phyloP scores from a whole-genome alignment of 176 grass and related monocot species.

The Oryza brachyantha region DNA sequence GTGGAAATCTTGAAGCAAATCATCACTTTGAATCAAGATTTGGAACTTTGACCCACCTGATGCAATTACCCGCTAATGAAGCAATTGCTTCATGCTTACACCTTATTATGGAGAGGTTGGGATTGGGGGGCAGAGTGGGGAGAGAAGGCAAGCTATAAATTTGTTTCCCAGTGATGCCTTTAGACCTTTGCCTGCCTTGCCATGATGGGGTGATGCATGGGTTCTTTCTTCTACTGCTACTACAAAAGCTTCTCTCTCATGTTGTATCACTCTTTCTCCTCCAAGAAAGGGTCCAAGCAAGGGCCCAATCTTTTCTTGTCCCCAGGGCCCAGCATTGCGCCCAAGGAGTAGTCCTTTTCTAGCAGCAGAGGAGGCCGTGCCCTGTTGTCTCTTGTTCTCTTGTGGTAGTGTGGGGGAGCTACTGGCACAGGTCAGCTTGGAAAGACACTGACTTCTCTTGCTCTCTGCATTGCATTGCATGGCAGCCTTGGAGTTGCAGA shows the following conservation, averaged over 20 bases:
- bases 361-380: slow-evolving; percentile 16
- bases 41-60: neutral
- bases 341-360: slow-evolving; percentile 38
- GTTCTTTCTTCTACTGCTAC: neutral
- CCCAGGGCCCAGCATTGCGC: neutral
- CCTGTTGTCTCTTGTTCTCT: slow-evolving; percentile 41
- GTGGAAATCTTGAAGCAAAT: neutral
- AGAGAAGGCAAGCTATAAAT: neutral
- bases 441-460: slow-evolving; percentile 1
- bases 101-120: neutral
- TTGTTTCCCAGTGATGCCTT: neutral
- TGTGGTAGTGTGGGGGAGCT: neutral
- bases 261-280: too few relatives aligned
- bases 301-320: slow-evolving; percentile 10
- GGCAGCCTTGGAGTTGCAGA: neutral
- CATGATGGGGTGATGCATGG: slow-evolving; percentile 3
- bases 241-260: neutral
- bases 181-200: neutral
- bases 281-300: neutral
- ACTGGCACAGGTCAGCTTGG: neutral
- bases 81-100: neutral
- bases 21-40: neutral
- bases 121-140: slow-evolving; percentile 9
- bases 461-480: neutral
- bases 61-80: neutral